Evolutionary conservation across 129 eudicot species (phyloP).

Genomic region (Helichrysum umbraculigerum): DNA sequence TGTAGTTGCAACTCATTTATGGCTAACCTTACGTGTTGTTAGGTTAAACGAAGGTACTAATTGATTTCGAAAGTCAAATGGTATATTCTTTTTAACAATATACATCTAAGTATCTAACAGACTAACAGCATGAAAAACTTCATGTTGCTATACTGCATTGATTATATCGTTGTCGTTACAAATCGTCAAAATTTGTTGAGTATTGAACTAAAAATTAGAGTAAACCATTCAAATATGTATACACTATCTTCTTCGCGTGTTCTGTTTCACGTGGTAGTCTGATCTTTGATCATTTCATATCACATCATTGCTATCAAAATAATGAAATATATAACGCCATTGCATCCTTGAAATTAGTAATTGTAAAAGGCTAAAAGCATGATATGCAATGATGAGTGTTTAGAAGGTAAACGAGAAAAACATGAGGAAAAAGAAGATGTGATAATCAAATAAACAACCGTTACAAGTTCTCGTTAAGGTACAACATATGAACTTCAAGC

Average conservation of each 20-base stretch:
- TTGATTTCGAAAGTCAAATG: too few relatives aligned
- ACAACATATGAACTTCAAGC: slow-evolving; percentile 13
- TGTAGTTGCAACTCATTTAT: background rate
- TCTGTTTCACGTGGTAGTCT: too few relatives aligned
- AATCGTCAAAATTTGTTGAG: too few relatives aligned
- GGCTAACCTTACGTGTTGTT: background rate
- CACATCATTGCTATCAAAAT: too few relatives aligned
- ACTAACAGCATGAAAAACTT: too few relatives aligned
- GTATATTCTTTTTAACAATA: too few relatives aligned
- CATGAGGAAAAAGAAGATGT: background rate
- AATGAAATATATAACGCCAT: background rate
- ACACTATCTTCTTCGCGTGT: background rate
- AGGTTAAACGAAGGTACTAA: too few relatives aligned
- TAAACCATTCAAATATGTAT: background rate
- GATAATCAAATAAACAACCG: slow-evolving; percentile 7
- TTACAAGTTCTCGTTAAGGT: slow-evolving; percentile 13
- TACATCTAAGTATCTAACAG: background rate
- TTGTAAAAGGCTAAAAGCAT: background rate
- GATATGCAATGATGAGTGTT: background rate
- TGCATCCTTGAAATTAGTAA: background rate
- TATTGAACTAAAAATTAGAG: too few relatives aligned
- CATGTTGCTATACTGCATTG: too few relatives aligned
- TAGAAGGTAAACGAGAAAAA: background rate
- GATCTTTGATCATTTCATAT: too few relatives aligned
- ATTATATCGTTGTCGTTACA: too few relatives aligned